Evolutionary conservation across 1,139 yeast genomes (phyloP).

Genomic region (Nematodospora anomalae): DNA sequence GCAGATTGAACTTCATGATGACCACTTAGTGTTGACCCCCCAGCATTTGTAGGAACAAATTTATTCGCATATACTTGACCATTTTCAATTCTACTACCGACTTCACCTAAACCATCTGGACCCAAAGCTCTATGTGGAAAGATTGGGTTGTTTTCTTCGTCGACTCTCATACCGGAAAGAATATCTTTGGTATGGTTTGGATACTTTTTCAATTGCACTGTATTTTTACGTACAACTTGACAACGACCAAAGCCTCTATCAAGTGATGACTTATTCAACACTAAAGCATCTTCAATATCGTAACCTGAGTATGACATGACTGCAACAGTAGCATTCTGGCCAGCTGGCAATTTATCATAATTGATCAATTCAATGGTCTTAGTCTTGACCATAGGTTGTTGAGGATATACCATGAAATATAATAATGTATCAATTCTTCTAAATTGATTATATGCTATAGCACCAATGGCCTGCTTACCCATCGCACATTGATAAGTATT

Average conservation of each 20-base stretch:
- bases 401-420: conserved; percentile 96
- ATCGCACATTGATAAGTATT: conserved; percentile 99
- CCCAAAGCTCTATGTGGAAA: conserved; percentile 87
- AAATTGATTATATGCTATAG: conserved; percentile 95
- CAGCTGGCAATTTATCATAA: conserved; percentile 96
- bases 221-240: conserved; percentile 92
- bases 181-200: conserved; percentile 93
- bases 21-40: conserved; percentile 65
- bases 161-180: conserved; percentile 86
- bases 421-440: conserved; percentile 91
- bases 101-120: conserved; percentile 96
- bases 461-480: conserved; percentile 99
- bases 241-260: conserved; percentile 99
- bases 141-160: conserved; percentile 74
- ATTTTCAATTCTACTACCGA: conserved; percentile 84
- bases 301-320: conserved; percentile 99
- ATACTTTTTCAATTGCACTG: conserved; percentile 83
- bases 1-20: conserved; percentile 27
- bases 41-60: conserved; percentile 84
- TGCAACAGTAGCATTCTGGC: conserved; percentile 98
- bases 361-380: conserved; percentile 94
- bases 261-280: conserved; percentile 84
- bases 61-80: conserved; percentile 95
- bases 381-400: conserved; percentile 98
- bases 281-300: conserved; percentile 99